These are phyloP conservation scores for Acacia confusa DNA, from an alignment of 306 rosid species.

Conservation along the genomic window DNA sequence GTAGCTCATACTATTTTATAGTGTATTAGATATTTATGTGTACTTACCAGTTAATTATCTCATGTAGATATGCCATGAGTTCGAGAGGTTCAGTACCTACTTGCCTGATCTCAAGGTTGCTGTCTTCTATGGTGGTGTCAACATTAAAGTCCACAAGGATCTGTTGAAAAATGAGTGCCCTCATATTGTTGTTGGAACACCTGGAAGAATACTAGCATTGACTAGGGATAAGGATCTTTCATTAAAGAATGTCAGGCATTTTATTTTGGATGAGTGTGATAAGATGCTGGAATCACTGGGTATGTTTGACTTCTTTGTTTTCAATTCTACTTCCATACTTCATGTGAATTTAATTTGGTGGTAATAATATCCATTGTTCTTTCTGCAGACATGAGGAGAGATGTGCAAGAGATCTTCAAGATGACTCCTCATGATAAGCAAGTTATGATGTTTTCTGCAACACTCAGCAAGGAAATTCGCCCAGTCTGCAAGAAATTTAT, in stretches of 20 bases:
- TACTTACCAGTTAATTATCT: background rate
- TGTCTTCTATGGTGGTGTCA: constrained; percentile 97
- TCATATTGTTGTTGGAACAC: constrained; percentile 98
- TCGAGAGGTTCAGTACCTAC: constrained; percentile 95
- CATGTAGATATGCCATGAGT: constrained; percentile 91
- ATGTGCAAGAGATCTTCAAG: constrained; percentile 96
- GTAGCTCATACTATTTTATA: background rate
- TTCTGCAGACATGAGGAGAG: constrained; percentile 93
- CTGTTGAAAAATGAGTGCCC: constrained; percentile 93
- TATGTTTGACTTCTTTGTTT: constrained; percentile 32
- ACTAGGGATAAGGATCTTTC: constrained; percentile 89
- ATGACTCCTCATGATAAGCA: constrained; percentile 99
- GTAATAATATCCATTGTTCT: constrained; percentile 25
- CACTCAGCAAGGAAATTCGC: constrained; percentile 98
- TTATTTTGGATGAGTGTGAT: constrained; percentile 94
- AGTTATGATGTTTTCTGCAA: constrained; percentile 99
- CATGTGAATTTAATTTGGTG: background rate
- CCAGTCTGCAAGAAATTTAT: constrained; percentile 99
- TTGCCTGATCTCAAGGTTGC: constrained; percentile 95
- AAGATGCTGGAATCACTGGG: constrained; percentile 99
- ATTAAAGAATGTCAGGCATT: constrained; percentile 92
- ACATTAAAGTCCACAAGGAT: constrained; percentile 90
- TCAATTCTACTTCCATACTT: background rate
- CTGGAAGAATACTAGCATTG: constrained; percentile 89
- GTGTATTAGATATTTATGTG: background rate